Base-by-base conservation (phyloP, 176 grass and related monocot species). In the Leersia perrieri region DNA sequence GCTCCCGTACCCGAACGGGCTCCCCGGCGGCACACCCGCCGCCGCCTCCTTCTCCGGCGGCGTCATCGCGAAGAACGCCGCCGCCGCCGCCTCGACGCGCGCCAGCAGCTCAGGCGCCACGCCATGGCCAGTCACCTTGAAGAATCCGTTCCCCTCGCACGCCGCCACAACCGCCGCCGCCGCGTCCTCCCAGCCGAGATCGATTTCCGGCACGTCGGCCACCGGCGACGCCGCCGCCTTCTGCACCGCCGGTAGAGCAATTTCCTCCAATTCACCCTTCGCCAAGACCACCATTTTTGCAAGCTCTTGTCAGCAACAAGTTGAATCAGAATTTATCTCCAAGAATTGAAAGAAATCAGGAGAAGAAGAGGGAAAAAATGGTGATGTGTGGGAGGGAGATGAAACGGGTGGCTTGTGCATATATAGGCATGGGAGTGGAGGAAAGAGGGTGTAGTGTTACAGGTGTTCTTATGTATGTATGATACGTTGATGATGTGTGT, bases 81-180 rank as follows among this genome's bases (percentile, higher is more conserved):
- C 68, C 2, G 91, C 87, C 1, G 83, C 82, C 13, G 55, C 76
- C 9, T 97, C 91, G 5, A 97, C 41, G 68, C 69, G 74, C 34
- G 82, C 79, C 75, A 97, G 88, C 62, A 97, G 82, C 68, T 42
- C 72, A 27, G 67, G n/a, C 33, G 89, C 73, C 60, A 97, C 63
- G 22, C 89, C 85, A 74, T 97, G 91, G 8, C 90, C 82, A 66
- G 83, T 94, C 29, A 97, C 91, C 91, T 97, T 97, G 87, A 97
- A 97, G 91, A 97, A 92, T 0, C 94, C 94, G 45, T 92, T 68
- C 10, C 86, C 89, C 83, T 97, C 82, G 78, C 87, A 93, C 22
- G 94, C 94, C 22, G n/a, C 23, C 8, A 84, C 91, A 20, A 97
- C 75, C 13, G 53, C 78, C 42, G 75, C 66, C 1, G 67, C 82